Base-by-base conservation (phyloP, 1,139 yeast species). In the Suhomyces choctaworum region DNA sequence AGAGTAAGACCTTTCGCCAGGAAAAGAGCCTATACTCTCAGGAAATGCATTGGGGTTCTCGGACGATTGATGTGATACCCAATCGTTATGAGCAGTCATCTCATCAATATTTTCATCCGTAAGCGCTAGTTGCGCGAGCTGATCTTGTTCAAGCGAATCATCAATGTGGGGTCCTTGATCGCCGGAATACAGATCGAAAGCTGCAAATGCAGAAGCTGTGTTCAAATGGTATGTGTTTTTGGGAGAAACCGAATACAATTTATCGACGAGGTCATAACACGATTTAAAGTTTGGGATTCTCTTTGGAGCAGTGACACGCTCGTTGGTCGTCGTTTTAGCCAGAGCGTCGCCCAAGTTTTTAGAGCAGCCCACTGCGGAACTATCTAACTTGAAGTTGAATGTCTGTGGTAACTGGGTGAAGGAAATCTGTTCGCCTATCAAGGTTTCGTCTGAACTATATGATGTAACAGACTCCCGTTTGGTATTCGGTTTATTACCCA, bases 221-320 rank as follows among this genome's bases (percentile, higher is more conserved):
- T 62, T 54, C 29, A 66, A 49, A 46, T 66, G 66, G 39, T 54
- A 61, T 0, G 73, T 66, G 36, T 66, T 65, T 34, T 54, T 64
- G 0, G 75, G 75, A 2, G 72, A 65, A 2, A 68, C 66, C 0
- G 73, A 62, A 39, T 66, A 67, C 25, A 66, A 46, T 36, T 56
- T 61, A 35, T 66, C 72, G 16, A 66, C 60, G 34, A 64, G 44
- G 17, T 56, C 52, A 32, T 54, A 54, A 35, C 61, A 54, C 6
- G 64, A 53, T 25, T 51, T 51, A 32, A 46, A 49, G 33, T 32
- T 31, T n/a, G 32, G 10, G 4, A 31, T 22, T 16, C 13, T 28
- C 8, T 8, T 8, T 17, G 16, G 29, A 14, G 25, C 16, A 11
- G 10, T n/a, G 12, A 15, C 19, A 9, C 17, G 14, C 12, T 20